Evolutionary conservation across 768 basidiomycete genomes (phyloP), one percentile per base, ranked within the genome.

Genomic region (Xerocomellus dryophilus): DNA sequence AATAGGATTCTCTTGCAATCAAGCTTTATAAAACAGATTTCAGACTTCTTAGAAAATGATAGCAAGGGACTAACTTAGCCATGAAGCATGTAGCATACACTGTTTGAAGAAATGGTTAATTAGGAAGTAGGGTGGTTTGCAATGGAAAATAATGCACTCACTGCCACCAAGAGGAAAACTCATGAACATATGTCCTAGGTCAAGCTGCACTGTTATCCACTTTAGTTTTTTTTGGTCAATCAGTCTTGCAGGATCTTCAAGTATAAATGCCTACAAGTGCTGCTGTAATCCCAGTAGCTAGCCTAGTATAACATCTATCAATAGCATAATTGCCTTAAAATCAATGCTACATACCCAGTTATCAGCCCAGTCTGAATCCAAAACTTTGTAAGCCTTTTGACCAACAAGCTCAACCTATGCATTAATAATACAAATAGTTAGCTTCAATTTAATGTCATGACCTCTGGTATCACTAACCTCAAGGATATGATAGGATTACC

Each of bases 41-140:
- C 42, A 58, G 36, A 21, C 6, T 15, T 5, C 5, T 23, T 0
- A 25, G 29, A 21, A 21, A 18, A 38, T 5, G 15, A 31, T 23
- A 34, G 5, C 2, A 34, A 25, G 15, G 2, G 6, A 51, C 67
- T 47, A 12, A 69, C 67, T 69, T 69, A 18, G 67, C 51, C 59
- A 69, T 68, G 2, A 69, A 50, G 32, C 69, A 69, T 40, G 21
- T 20, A 27, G 65, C 62, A 58, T 69, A 69, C 34, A 69, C 67
- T 69, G 7, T 43, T 43, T 32, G 10, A 40, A 12, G 3, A 7
- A 23, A 52, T n/a, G 9, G 0, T 48, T 25, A 21, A 21, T 39
- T 4, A 8, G 11, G 38, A 31, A 15, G 11, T 4, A n/a, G 5
- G 3, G 2, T 15, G 9, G 0, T 27, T 34, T 27, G 1, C 5